Conservation (phyloP, 2,329 filamentous ascomycete species). For the Acarospora socialis region DNA sequence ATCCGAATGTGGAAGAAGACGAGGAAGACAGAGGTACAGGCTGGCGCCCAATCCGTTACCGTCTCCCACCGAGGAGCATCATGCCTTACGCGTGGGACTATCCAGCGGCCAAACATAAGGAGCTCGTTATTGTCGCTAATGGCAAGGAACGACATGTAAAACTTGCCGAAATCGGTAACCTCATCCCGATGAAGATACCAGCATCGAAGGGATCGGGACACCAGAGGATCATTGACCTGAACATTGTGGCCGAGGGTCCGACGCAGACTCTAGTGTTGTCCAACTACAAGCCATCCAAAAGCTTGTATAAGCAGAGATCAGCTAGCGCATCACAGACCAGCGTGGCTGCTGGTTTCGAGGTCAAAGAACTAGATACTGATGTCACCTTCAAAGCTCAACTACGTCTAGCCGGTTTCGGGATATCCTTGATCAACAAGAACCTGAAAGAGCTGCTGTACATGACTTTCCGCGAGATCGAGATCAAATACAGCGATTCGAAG, state of each 20-base stretch:
- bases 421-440: conserved; percentile 87
- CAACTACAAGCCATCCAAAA: conserved; percentile 86
- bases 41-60: conserved; percentile 86
- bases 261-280: conserved; percentile 89
- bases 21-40: conserved; percentile 64
- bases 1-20: conserved; percentile 86
- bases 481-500: conserved; percentile 86
- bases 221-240: conserved; percentile 88
- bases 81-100: conserved; percentile 99
- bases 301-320: conserved; percentile 63
- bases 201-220: conserved; percentile 45
- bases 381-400: conserved; percentile 82
- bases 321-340: conserved; percentile 42
- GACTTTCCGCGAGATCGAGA: conserved; percentile 77
- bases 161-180: conserved; percentile 87
- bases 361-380: conserved; percentile 79
- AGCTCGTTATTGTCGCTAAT: conserved; percentile 68
- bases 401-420: conserved; percentile 74
- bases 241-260: conserved; percentile 86
- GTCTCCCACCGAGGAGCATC: conserved; percentile 82
- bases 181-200: conserved; percentile 84
- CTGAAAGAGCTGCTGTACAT: conserved; percentile 85
- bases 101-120: conserved; percentile 90
- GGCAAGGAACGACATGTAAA: conserved; percentile 83
- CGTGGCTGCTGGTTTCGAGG: conserved; percentile 64